phyloP scores from a whole-genome alignment of 129 eudicot species.

The Deinandra increscens region DNA sequence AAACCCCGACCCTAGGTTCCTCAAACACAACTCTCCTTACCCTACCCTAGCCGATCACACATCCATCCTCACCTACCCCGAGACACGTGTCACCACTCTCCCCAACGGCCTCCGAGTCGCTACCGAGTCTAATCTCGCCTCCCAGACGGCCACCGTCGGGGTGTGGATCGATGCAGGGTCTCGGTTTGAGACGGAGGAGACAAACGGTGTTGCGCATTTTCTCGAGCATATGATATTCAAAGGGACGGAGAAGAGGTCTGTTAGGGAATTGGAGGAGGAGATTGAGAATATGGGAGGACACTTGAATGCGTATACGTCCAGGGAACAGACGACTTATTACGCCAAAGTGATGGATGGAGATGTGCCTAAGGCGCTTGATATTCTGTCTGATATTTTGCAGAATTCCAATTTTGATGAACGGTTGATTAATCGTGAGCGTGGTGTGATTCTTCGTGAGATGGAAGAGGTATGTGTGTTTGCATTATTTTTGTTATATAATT shows the following conservation, averaged over 20 bases:
- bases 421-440: slow-evolving; percentile 65
- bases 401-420: slow-evolving; percentile 73
- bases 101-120: slow-evolving; percentile 94
- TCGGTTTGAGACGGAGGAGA: slow-evolving; percentile 71
- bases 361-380: slow-evolving; percentile 66
- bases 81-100: slow-evolving; percentile 75
- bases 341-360: slow-evolving; percentile 67
- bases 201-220: slow-evolving; percentile 84
- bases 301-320: slow-evolving; percentile 79
- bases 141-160: slow-evolving; percentile 78
- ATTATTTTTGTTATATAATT: neutral
- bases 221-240: slow-evolving; percentile 85
- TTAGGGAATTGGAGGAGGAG: slow-evolving; percentile 72
- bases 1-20: slow-evolving; percentile 65
- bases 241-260: slow-evolving; percentile 61
- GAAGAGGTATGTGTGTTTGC: slow-evolving; percentile 61
- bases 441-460: slow-evolving; percentile 85
- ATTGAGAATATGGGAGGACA: slow-evolving; percentile 99
- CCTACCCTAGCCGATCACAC: slow-evolving; percentile 61
- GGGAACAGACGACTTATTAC: slow-evolving; percentile 80
- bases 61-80: slow-evolving; percentile 62
- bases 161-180: slow-evolving; percentile 92
- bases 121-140: slow-evolving; percentile 68
- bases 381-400: slow-evolving; percentile 82
- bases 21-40: slow-evolving; percentile 60